Evolutionary conservation across 139 green algal genomes (phyloP).

Genomic region (Chlorella vulgaris): DNA sequence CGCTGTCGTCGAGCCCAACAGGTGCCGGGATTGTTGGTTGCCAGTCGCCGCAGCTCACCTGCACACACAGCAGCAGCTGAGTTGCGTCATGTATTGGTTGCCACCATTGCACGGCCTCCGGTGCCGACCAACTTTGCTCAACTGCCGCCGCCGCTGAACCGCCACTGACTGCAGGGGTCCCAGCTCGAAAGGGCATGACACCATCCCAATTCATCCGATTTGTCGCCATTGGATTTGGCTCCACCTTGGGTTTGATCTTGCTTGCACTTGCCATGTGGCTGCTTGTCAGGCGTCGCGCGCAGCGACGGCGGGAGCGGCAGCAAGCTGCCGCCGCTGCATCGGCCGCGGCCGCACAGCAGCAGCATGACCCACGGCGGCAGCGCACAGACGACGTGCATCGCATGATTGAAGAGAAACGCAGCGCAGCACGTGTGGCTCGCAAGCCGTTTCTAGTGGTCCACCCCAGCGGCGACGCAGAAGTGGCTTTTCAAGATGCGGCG

Average conservation of each 20-base stretch:
- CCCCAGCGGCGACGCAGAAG: conserved; percentile 9
- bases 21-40: too few relatives aligned
- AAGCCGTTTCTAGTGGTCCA: conserved; percentile 25
- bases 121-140: too few relatives aligned
- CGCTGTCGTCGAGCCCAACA: too few relatives aligned
- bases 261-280: background rate
- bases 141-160: background rate
- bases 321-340: background rate
- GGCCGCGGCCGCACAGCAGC: background rate
- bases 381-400: conserved; percentile 9
- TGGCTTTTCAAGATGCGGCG: conserved; percentile 19
- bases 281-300: background rate
- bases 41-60: too few relatives aligned
- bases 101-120: too few relatives aligned
- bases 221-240: conserved; percentile 16
- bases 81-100: too few relatives aligned
- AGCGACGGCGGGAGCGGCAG: background rate
- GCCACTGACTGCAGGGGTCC: too few relatives aligned
- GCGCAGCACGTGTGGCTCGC: background rate
- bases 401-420: conserved; percentile 22
- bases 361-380: background rate
- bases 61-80: too few relatives aligned
- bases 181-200: too few relatives aligned
- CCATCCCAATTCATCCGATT: background rate
- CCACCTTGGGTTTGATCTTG: background rate